These are phyloP conservation scores for Cyberlindnera samutprakarnensis DNA, from an alignment of 805 yeast genomes.

Conservation along the genomic window DNA sequence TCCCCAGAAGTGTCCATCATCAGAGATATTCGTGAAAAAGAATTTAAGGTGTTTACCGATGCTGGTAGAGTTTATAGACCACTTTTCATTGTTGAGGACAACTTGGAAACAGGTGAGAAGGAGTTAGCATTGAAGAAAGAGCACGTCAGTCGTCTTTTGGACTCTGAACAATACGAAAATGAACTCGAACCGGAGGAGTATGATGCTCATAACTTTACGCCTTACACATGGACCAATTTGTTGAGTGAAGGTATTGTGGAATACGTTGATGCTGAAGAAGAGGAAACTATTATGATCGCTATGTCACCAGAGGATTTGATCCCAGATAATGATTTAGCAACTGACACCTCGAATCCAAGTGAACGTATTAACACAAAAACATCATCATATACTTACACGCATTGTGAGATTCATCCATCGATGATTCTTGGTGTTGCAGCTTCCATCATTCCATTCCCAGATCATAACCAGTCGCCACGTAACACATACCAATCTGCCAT, in stretches of 20 bases:
- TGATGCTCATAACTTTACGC: no score
- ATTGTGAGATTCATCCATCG: slow-evolving; percentile 98
- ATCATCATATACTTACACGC: slow-evolving; percentile 82
- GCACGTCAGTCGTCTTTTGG: slow-evolving; percentile 65
- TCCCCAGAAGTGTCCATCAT: slow-evolving; percentile 95
- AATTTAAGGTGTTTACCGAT: slow-evolving; percentile 92
- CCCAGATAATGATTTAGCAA: slow-evolving; percentile 41
- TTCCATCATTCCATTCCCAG: slow-evolving; percentile 98
- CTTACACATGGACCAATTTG: slow-evolving; percentile 79
- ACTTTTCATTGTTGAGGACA: slow-evolving; percentile 86
- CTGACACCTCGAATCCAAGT: slow-evolving; percentile 37
- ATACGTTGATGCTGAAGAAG: slow-evolving; percentile 98
- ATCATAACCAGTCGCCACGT: slow-evolving; percentile 99
- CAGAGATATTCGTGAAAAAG: slow-evolving; percentile 94
- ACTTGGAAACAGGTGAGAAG: slow-evolving; percentile 51
- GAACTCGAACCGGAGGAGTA: slow-evolving; percentile 17
- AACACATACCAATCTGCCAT: slow-evolving; percentile 98
- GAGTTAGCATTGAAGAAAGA: slow-evolving; percentile 81
- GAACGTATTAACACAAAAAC: slow-evolving; percentile 73
- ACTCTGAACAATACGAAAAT: slow-evolving; percentile 40
- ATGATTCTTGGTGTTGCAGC: slow-evolving; percentile 99
- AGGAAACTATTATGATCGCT: slow-evolving; percentile 96
- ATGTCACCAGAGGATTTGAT: slow-evolving; percentile 97
- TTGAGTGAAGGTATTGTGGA: slow-evolving; percentile 85
- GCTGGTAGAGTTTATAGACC: slow-evolving; percentile 99